phyloP scores from a whole-genome alignment of 352 stramenopile species.

The Pythium monospermum region DNA sequence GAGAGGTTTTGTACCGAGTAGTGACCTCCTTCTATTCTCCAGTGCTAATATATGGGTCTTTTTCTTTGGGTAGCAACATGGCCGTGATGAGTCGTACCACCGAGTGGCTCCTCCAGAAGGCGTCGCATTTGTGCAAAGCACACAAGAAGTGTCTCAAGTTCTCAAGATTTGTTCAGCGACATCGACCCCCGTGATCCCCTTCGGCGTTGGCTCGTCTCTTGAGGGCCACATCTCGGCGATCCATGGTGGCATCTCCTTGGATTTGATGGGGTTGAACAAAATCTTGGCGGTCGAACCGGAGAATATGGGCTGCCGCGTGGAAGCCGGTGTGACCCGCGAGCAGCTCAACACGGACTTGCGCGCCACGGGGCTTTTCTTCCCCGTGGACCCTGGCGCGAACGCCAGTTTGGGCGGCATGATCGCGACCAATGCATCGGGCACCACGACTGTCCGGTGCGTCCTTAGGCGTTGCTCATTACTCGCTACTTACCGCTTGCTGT shows the following conservation, averaged over 20 bases:
- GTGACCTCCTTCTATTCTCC: background rate
- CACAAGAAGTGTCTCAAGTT: constrained; percentile 87
- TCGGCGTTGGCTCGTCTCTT: constrained; percentile 88
- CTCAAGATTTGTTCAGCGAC: constrained; percentile 85
- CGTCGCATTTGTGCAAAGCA: constrained; percentile 83
- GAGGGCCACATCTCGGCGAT: constrained; percentile 95
- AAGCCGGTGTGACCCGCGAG: constrained; percentile 92
- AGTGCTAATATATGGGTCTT: constrained; percentile 3
- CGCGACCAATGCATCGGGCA: constrained; percentile 87
- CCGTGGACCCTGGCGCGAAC: constrained; percentile 96
- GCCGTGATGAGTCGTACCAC: constrained; percentile 91
- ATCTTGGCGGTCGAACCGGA: constrained; percentile 49
- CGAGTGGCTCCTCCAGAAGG: constrained; percentile 71
- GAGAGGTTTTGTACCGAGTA: constrained; percentile 36
- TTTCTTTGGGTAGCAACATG: constrained; percentile 65
- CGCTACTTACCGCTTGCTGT: constrained; percentile 3
- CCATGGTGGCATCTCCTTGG: constrained; percentile 87
- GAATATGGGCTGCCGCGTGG: constrained; percentile 90
- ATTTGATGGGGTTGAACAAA: constrained; percentile 84
- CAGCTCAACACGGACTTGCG: constrained; percentile 88
- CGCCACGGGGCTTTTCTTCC: constrained; percentile 91
- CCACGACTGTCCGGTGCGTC: constrained; percentile 75
- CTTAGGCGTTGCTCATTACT: background rate
- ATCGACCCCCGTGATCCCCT: constrained; percentile 92
- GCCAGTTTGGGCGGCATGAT: constrained; percentile 96